Evolutionary conservation across 2,329 filamentous ascomycete genomes (phyloP), one percentile per base, ranked within the genome.

Genomic region (Trichoderma sp.): DNA sequence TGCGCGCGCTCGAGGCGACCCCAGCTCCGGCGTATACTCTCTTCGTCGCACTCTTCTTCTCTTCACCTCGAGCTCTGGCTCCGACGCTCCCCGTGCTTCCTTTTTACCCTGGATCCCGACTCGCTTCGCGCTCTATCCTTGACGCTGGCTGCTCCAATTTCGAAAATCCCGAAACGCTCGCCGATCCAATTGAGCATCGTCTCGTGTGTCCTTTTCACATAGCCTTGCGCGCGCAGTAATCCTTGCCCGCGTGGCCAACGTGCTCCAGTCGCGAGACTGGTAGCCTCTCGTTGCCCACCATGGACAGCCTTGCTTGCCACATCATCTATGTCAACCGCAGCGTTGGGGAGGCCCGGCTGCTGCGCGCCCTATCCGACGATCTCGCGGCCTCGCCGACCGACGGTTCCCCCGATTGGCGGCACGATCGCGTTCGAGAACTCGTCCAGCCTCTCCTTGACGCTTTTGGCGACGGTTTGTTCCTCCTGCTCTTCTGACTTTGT

Each of bases 191-290:
- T 60, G 52, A 32, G 66, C 56, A 32, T 43, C 59, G 49, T 55
- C 66, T 68, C 46, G 51, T 59, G 55, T n/a, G 39, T 18, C 24
- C 55, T 13, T 13, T 52, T 56, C 52, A 43, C 24, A 64, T 55
- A 64, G 49, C 71, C 51, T 68, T 68, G 68, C 68, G 69, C 68
- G 69, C 59, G 55, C 61, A 61, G 55, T 37, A 59, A 66, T 43
- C 68, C 71, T 61, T 75, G 76, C 75, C 75, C 71, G 74, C 75
- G 82, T 81, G 84, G 84, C 80, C 81, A 81, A 84, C 84, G 84
- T 82, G 84, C 82, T 85, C 84, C 85, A 82, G 85, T 87, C 85
- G 82, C 77, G 79, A 84, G 86, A 86, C 86, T 87, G 85, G 85
- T 83, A 85, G 85, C 84, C 83, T 81, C 79, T 81, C 77, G 79